Base-by-base conservation (phyloP, 768 basidiomycete species). In the Macrolepiota dolichaula region DNA sequence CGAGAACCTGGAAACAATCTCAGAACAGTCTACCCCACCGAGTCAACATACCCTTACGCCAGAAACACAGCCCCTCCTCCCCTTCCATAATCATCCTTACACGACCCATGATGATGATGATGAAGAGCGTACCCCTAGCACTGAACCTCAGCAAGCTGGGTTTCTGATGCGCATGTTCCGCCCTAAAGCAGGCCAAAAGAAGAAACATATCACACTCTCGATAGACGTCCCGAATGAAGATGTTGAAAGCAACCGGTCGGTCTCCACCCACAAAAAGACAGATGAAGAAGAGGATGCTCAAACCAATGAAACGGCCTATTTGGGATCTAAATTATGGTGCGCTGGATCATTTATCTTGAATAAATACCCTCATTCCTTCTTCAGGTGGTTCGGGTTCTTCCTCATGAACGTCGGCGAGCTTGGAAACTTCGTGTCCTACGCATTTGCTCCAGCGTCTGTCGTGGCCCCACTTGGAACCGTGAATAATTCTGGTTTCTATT, bases 381-480 rank as follows among this genome's bases (percentile, higher is more conserved):
- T 15, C 61, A 93, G 94, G 96, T 96, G 96, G 93, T 67, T 82
- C 11, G 96, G 96, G 0, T 90, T 98, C 67, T 63, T 85, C 13
- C 79, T 97, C 52, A 95, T 98, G 87, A 93, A 94, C 64, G 62
- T 96, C 22, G 96, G 96, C 13, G 96, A 99, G 76, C 76, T 83
- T 22, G 83, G 94, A 5, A 98, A 98, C 70, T 98, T 97, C 68
- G 88, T 87, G 51, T 92, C 92, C 0, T 96, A 96, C 63, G 94
- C 88, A 0, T 96, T 81, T 73, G 93, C 93, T 22, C 94, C 94
- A 9, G 93, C 94, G 4, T 93, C 91, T n/a, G 77, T 96, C 4
- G 94, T 98, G 12, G 95, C 96, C 0, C 96, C 96, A 29, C 79
- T 98, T 11, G 96, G 96, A n/a, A 95, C 93, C 49, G 95, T 96